Evolutionary conservation across 2,329 filamentous ascomycete genomes (phyloP).

Genomic region (Intubia oerlemansii): DNA sequence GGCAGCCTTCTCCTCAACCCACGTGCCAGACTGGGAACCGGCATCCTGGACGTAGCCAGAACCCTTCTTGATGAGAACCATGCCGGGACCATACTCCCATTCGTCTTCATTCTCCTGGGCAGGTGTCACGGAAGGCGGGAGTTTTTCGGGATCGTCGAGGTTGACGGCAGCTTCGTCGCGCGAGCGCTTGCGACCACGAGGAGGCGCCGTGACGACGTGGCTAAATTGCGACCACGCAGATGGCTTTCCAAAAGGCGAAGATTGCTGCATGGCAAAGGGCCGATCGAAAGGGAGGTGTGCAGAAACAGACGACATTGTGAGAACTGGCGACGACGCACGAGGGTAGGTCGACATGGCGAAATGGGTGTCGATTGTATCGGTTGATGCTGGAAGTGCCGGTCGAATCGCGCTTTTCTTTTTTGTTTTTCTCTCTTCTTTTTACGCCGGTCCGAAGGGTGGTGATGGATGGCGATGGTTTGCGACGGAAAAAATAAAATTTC

Average conservation of each 20-base stretch:
- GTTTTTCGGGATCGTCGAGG: conserved; percentile 35
- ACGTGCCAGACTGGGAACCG: conserved; percentile 48
- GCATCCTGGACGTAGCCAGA: conserved; percentile 35
- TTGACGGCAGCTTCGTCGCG: conserved; percentile 51
- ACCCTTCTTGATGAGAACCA: conserved; percentile 48
- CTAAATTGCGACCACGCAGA: conserved; percentile 13
- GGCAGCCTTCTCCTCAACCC: conserved; percentile 45
- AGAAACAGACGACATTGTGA: conserved; percentile 23
- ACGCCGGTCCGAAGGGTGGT: too few relatives aligned
- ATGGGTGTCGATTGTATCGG: neutral
- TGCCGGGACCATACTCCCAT: conserved; percentile 50
- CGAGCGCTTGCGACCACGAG: conserved; percentile 50
- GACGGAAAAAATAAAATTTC: neutral
- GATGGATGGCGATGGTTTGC: too few relatives aligned
- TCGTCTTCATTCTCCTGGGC: conserved; percentile 37
- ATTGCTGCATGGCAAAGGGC: conserved; percentile 18
- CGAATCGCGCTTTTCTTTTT: neutral
- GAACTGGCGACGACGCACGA: conserved; percentile 22
- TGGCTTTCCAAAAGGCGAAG: conserved; percentile 15
- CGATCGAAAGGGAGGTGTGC: conserved; percentile 19
- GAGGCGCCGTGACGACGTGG: conserved; percentile 11
- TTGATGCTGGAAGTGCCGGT: neutral
- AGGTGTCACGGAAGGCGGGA: conserved; percentile 18
- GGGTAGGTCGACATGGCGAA: conserved; percentile 22
- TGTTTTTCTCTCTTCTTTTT: too few relatives aligned